Percentiles rank a stretch among this genome's conserved stretches.
Conservation (phyloP, 805 yeast species). For the Lipomyces chichibuensis region DNA sequence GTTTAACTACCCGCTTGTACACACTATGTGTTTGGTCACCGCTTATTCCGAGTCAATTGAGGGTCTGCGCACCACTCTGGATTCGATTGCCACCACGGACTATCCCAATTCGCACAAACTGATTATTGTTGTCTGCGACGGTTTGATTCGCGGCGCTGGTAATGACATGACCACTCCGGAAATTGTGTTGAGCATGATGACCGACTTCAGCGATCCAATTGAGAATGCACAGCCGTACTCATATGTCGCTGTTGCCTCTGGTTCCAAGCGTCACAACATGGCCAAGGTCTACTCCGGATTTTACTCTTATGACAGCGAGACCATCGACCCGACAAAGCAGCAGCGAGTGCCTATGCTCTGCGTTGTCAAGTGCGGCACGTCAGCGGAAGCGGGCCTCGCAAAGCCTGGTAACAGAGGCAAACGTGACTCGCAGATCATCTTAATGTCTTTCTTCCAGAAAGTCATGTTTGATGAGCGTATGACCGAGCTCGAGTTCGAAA, state of each 20-base stretch:
- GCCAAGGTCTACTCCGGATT: constrained; percentile 96
- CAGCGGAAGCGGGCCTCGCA: constrained; percentile 65
- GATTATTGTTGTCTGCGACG: constrained; percentile 86
- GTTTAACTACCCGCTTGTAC: constrained; percentile 75
- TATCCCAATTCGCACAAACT: constrained; percentile 94
- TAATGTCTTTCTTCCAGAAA: constrained; percentile 88
- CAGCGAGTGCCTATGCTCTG: constrained; percentile 76
- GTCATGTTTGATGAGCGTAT: constrained; percentile 90
- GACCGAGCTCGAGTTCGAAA: constrained; percentile 84
- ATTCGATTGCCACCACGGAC: constrained; percentile 91
- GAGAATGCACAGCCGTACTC: constrained; percentile 82
- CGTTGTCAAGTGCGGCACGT: constrained; percentile 86
- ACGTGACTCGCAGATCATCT: constrained; percentile 88
- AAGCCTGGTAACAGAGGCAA: constrained; percentile 97
- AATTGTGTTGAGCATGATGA: constrained; percentile 83
- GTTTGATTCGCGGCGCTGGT: constrained; percentile 92
- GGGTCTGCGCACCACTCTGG: constrained; percentile 84
- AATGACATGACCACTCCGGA: constrained; percentile 89
- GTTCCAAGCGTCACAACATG: constrained; percentile 94
- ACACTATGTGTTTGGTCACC: constrained; percentile 76
- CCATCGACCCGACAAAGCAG: constrained; percentile 79
- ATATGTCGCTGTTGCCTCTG: constrained; percentile 94
- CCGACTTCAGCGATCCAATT: constrained; percentile 66
- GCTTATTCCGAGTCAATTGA: constrained; percentile 92
- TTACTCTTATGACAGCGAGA: constrained; percentile 77